Evolutionary conservation across 73 alveolate genomes (phyloP).

Genomic region (Paramecium caudatum): DNA sequence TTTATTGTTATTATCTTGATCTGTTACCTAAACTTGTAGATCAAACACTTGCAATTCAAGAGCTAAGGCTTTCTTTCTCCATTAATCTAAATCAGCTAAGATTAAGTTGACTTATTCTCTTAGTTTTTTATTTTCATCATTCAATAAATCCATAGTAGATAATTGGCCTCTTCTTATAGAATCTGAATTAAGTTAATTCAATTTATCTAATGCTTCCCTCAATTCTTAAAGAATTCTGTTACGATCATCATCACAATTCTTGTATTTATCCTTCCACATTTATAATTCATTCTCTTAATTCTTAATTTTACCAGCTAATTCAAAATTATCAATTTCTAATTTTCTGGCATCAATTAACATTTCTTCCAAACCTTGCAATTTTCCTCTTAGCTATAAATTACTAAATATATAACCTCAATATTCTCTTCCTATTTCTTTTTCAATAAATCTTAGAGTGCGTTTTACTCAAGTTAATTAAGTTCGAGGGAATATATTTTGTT

Average conservation of each 20-base stretch:
- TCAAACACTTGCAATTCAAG: slow-evolving; percentile 32
- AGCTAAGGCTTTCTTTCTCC: slow-evolving; percentile 20
- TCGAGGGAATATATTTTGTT: slow-evolving; percentile 17
- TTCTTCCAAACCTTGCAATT: neutral
- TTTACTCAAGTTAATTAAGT: neutral
- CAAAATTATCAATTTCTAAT: slow-evolving; percentile 24
- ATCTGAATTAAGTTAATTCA: slow-evolving; percentile 11
- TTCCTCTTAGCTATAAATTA: slow-evolving; percentile 21
- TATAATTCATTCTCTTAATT: slow-evolving; percentile 16
- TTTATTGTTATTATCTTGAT: slow-evolving; percentile 26
- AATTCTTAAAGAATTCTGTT: slow-evolving; percentile 22
- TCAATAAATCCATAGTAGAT: slow-evolving; percentile 16
- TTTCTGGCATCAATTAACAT: neutral
- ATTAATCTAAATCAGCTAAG: slow-evolving; percentile 21
- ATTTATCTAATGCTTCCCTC: neutral
- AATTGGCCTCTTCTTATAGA: neutral
- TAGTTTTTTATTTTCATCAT: slow-evolving; percentile 22
- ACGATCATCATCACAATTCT: neutral
- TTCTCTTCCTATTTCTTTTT: neutral
- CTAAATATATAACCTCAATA: neutral
- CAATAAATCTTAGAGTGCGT: neutral
- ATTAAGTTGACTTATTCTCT: slow-evolving; percentile 21
- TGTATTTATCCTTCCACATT: slow-evolving; percentile 35
- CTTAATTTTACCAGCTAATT: neutral
- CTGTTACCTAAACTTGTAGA: neutral